Percentiles rank a stretch among this genome's conserved stretches.
Conservation (phyloP, 345 rosid genomes). For the Erysimum cheiranthoides region DNA sequence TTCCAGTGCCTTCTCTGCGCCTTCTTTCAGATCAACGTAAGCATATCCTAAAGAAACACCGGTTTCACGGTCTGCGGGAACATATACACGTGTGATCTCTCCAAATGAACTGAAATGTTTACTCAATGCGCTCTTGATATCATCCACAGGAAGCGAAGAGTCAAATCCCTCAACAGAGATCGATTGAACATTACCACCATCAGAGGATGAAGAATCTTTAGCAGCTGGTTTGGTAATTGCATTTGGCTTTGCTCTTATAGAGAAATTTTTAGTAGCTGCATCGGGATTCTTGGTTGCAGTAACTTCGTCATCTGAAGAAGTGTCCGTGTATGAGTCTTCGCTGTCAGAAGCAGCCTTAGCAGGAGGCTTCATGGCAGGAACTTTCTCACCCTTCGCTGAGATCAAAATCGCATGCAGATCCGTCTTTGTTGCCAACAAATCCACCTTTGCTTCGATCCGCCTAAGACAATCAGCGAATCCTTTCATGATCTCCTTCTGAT, state of each 20-base stretch:
- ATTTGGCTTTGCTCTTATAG: not conserved
- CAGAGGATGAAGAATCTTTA: not conserved
- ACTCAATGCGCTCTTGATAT: not conserved
- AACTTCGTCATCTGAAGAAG: not conserved
- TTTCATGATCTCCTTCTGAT: conserved; percentile 41
- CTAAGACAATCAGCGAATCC: conserved; percentile 41
- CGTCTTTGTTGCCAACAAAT: conserved; percentile 39
- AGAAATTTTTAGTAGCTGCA: too few relatives aligned
- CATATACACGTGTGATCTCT: not conserved
- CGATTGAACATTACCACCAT: conserved; percentile 42
- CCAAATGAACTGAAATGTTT: not conserved
- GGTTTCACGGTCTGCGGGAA: not conserved
- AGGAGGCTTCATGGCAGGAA: conserved; percentile 38
- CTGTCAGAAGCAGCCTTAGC: not conserved
- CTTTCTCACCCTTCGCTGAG: conserved; percentile 17
- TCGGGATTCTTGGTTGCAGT: not conserved
- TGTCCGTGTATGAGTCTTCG: not conserved
- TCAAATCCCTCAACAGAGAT: not conserved
- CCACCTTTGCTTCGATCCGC: not conserved
- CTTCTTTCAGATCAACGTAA: not conserved
- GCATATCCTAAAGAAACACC: not conserved
- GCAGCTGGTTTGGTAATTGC: not conserved
- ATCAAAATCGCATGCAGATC: not conserved
- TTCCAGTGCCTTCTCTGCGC: not conserved
- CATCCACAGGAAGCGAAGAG: not conserved